Base-by-base conservation (phyloP, 768 basidiomycete genomes). In the Tulasnella sp. region DNA sequence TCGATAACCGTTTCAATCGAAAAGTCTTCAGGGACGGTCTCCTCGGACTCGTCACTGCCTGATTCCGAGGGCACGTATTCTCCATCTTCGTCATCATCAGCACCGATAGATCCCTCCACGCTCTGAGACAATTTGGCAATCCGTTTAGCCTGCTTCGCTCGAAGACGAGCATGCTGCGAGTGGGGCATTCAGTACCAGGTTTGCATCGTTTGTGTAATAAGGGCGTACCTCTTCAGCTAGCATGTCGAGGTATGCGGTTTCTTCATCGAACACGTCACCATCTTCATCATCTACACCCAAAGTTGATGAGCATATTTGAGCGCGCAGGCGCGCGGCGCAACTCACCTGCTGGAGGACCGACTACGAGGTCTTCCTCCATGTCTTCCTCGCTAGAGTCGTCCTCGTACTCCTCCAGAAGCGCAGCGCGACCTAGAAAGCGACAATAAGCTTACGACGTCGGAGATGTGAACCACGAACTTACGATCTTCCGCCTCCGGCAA, bases 1-100 rank as follows among this genome's bases (percentile, higher is more conserved):
- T 96, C 95, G 52, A 96, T 86, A 68, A 93, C 89, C 80, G 92
- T 94, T 82, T 94, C 89, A 82, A 91, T 94, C 7, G 92, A 91
- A 11, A 96, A 87, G 81, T 96, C 94, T 80, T 96, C 93, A 71
- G 89, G 88, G 73, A 94, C 89, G 1, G 88, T 84, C 25, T 64
- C 58, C 29, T 64, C 58, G 15, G 58, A 64, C 3, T 86, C 88
- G 25, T 78, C 78, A 19, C 77, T 77, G 74, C 79, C 79, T 54
- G 37, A 31, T 42, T 87, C 89, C 12, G 86, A 87, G 3, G 84
- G 85, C 0, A 83, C 85, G 0, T 85, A 85, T 0, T 85, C 83
- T 3, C 72, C 79, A 34, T 84, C 84, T 8, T 83, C 84, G 11
- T 78, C 79, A 0, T 75, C 80, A 17, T 79, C 79, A 0, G 84